These are phyloP conservation scores for Tricholoma terreum DNA, from an alignment of 768 basidiomycete genomes.

Conservation along the genomic window DNA sequence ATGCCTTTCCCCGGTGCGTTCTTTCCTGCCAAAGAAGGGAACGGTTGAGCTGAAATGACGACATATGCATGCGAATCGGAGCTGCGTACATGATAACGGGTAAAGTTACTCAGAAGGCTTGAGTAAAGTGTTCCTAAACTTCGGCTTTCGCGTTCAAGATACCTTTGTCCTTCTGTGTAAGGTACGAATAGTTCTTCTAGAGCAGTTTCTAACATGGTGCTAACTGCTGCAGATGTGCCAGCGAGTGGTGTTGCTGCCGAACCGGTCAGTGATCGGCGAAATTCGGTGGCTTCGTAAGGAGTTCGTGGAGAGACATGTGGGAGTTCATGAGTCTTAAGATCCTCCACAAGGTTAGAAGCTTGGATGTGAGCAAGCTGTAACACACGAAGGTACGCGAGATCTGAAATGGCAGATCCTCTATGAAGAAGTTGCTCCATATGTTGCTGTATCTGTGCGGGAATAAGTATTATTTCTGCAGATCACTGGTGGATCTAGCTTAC, in stretches of 20 bases:
- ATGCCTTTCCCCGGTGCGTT: constrained; percentile 66
- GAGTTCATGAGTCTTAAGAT: constrained; percentile 88
- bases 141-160: constrained; percentile 88
- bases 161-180: constrained; percentile 87
- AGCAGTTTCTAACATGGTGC: constrained; percentile 88
- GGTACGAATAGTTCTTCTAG: constrained; percentile 96
- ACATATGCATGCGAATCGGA: neutral
- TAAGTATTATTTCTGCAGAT: neutral
- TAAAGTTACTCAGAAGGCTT: constrained; percentile 66
- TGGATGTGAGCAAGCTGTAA: constrained; percentile 84
- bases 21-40: constrained; percentile 40
- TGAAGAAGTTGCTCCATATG: constrained; percentile 89
- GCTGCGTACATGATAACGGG: constrained; percentile 80
- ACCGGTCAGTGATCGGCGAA: constrained; percentile 51
- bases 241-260: constrained; percentile 41
- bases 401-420: constrained; percentile 70
- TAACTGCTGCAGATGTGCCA: constrained; percentile 56
- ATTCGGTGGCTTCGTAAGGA: constrained; percentile 59
- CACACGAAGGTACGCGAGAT: constrained; percentile 87
- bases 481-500: constrained; percentile 43
- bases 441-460: constrained; percentile 78
- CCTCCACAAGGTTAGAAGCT: constrained; percentile 78
- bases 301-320: constrained; percentile 64
- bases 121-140: constrained; percentile 80
- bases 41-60: constrained; percentile 8